Conservation (phyloP, 2,329 filamentous ascomycete genomes). For the Pseudogymnoascus sp. region DNA sequence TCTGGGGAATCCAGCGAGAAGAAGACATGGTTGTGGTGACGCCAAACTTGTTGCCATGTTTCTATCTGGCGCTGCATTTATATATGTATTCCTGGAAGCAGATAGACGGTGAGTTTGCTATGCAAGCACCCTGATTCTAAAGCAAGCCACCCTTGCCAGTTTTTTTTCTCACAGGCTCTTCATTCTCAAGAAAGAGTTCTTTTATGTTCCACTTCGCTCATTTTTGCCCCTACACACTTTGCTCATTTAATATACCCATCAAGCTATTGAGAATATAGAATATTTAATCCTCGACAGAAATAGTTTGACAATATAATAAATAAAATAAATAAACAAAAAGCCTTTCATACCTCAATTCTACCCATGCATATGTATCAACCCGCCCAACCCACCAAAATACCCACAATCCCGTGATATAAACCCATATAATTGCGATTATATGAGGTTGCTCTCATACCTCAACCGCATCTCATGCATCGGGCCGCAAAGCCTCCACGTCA, state of each 20-base stretch:
- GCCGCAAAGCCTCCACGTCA: conserved; percentile 1
- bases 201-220: not conserved
- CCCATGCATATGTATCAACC: not conserved
- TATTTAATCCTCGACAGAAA: not conserved
- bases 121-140: not conserved
- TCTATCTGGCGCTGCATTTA: conserved; percentile 2
- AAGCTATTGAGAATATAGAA: not conserved
- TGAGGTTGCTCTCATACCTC: not conserved
- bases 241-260: not conserved
- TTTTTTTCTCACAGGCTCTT: not conserved
- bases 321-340: not conserved
- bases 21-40: not conserved
- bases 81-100: conserved; percentile 2
- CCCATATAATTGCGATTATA: too few species aligned
- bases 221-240: not conserved
- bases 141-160: not conserved
- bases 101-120: conserved; percentile 1
- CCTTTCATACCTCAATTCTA: not conserved
- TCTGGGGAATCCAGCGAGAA: not conserved
- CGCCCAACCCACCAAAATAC: not conserved
- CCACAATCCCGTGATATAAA: not conserved
- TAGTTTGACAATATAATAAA: not conserved
- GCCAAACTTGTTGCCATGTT: not conserved
- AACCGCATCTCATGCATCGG: not conserved
- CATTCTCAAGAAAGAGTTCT: not conserved